Evolutionary conservation across 805 yeast genomes (phyloP).

Genomic region (Ascoidea tarda): DNA sequence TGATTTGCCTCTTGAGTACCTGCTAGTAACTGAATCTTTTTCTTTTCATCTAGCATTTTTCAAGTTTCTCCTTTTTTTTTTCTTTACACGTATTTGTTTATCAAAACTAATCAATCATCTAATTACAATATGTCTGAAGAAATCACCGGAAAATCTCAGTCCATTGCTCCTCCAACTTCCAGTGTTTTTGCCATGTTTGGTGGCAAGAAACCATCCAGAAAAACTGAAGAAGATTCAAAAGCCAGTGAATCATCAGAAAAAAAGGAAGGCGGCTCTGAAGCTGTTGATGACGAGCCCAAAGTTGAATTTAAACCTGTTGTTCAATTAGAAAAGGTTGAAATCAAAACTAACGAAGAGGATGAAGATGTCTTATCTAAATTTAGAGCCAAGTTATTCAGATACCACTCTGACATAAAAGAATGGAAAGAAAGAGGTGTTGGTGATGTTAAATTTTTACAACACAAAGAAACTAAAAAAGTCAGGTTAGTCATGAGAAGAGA

Average conservation of each 20-base stretch:
- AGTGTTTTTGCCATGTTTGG: conserved; percentile 94
- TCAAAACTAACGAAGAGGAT: conserved; percentile 88
- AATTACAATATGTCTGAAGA: conserved; percentile 1
- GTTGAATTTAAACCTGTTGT: conserved; percentile 96
- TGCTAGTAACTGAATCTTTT: no score
- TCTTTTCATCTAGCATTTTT: no score
- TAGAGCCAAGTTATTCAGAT: conserved; percentile 91
- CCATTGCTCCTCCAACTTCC: conserved; percentile 49
- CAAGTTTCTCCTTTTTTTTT: no score
- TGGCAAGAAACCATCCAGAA: conserved; percentile 64
- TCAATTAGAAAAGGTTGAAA: conserved; percentile 88
- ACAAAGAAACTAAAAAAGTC: conserved; percentile 67
- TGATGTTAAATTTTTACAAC: conserved; percentile 90
- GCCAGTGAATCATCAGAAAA: conserved; percentile 18
- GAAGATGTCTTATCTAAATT: conserved; percentile 76
- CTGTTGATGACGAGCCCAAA: conserved; percentile 24
- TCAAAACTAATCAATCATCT: no score
- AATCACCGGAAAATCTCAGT: conserved; percentile 14
- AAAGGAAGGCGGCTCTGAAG: conserved; percentile 14
- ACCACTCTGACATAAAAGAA: conserved; percentile 70
- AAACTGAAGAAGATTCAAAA: conserved; percentile 23
- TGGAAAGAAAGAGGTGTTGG: conserved; percentile 99
- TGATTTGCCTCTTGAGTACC: no score
- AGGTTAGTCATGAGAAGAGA: conserved; percentile 98
- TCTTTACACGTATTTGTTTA: no score